Evolutionary conservation across 352 stramenopile species (phyloP).

Genomic region (Phytophthora sansomeana): DNA sequence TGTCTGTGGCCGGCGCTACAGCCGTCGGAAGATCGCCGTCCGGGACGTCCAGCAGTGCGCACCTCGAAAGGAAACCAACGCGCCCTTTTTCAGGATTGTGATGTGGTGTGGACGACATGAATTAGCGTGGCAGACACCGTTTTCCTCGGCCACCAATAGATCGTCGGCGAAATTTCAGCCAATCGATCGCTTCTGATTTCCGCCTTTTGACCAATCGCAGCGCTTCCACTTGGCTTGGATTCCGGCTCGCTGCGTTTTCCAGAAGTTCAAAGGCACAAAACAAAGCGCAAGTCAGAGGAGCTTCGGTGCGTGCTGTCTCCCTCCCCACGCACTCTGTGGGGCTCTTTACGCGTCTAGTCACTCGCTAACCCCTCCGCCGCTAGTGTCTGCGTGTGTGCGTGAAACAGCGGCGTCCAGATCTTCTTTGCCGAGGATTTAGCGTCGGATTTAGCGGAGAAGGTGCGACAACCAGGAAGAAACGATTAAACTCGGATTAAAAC

Average conservation of each 20-base stretch:
- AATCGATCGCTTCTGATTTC: conserved; percentile 1
- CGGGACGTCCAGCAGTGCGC: conserved; percentile 8
- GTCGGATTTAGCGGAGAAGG: conserved; percentile 28
- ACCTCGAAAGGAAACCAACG: conserved; percentile 34
- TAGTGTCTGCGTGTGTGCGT: conserved; percentile 32
- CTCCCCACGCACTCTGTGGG: not conserved
- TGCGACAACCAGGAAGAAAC: conserved; percentile 16
- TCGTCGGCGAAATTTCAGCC: conserved; percentile 11
- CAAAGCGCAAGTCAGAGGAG: conserved; percentile 26
- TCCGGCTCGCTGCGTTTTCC: conserved; percentile 19
- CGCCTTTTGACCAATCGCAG: conserved; percentile 24
- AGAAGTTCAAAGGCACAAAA: conserved; percentile 39
- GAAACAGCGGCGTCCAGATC: conserved; percentile 27
- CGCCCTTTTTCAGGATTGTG: conserved; percentile 37
- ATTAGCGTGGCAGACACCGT: conserved; percentile 8
- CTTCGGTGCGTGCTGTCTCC: conserved; percentile 22
- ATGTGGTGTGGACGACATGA: not conserved
- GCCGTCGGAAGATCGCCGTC: not conserved
- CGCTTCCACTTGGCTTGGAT: conserved; percentile 12
- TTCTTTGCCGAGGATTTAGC: conserved; percentile 9
- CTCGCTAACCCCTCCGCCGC: not conserved
- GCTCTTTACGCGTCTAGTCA: not conserved
- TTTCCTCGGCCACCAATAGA: conserved; percentile 25
- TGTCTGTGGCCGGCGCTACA: not conserved
- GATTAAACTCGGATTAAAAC: not conserved